Conservation (phyloP, 441 rosid genomes). For the Jatropha multifida region DNA sequence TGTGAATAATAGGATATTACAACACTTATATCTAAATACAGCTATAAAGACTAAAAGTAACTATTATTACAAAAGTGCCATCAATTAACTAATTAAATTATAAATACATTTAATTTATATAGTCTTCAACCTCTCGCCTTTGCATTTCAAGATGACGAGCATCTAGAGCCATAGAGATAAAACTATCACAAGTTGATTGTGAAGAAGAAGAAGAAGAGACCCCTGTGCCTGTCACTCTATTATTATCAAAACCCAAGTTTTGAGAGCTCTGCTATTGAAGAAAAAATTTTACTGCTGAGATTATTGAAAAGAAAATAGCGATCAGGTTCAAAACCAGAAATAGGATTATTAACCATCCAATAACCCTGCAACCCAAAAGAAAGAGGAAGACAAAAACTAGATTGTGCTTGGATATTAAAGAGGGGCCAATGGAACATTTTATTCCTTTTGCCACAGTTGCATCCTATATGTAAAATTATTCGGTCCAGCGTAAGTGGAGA, state of each 20-base stretch:
- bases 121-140: slow-evolving; percentile 30
- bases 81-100: no score
- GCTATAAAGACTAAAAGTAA: no score
- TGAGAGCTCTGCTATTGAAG: slow-evolving; percentile 14
- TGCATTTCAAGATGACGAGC: slow-evolving; percentile 40
- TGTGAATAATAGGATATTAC: no score
- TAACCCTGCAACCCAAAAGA: slow-evolving; percentile 40
- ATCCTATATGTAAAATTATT: no score
- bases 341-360: slow-evolving; percentile 24
- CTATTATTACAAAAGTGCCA: no score
- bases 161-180: slow-evolving; percentile 27
- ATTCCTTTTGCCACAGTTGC: no score
- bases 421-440: no score
- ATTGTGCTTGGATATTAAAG: no score
- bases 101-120: no score
- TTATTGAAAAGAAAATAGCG: slow-evolving; percentile 24
- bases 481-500: no score
- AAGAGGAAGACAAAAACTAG: slow-evolving; percentile 25
- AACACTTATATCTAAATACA: no score
- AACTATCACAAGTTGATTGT: slow-evolving; percentile 23
- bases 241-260: slow-evolving; percentile 13
- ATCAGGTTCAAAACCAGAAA: slow-evolving; percentile 24
- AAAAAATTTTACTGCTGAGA: slow-evolving; percentile 18
- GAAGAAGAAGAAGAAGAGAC: slow-evolving; percentile 15
- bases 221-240: neutral